A percentile compares a stretch with the other conserved stretches of the same genome.
Evolutionary conservation across 2,329 filamentous ascomycete genomes (phyloP).

Genomic region (Ophiostoma tasmaniense): DNA sequence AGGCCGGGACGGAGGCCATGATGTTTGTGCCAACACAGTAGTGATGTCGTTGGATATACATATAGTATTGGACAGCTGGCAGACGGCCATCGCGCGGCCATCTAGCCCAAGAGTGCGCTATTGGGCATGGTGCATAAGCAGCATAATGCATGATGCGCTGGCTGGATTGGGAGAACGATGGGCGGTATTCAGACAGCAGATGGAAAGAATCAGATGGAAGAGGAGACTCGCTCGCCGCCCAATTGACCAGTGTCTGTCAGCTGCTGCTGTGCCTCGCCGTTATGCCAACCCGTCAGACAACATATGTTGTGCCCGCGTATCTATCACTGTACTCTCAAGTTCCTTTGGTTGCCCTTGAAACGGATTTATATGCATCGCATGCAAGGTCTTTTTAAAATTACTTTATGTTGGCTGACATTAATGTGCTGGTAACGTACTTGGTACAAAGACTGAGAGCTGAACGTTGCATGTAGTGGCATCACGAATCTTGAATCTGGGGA

Average conservation of each 20-base stretch:
- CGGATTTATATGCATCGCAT: neutral
- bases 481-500: neutral
- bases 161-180: neutral
- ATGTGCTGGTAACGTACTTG: neutral
- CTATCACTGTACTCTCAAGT: too few species aligned
- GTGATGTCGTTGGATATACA: neutral
- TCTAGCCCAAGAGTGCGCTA: neutral
- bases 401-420: neutral
- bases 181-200: too few species aligned
- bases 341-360: neutral
- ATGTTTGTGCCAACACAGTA: neutral
- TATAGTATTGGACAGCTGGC: neutral
- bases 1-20: neutral
- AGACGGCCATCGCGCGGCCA: neutral
- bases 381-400: neutral
- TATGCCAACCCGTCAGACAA: neutral
- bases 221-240: neutral
- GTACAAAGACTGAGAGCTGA: neutral
- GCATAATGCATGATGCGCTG: slow-evolving; percentile 1
- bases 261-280: neutral
- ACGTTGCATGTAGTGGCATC: neutral
- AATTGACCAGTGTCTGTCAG: neutral
- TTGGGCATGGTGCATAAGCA: neutral
- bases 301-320: neutral
- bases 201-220: neutral